Evolutionary conservation across 805 yeast genomes (phyloP).

Genomic region (Diddensiella santjacobensis): DNA sequence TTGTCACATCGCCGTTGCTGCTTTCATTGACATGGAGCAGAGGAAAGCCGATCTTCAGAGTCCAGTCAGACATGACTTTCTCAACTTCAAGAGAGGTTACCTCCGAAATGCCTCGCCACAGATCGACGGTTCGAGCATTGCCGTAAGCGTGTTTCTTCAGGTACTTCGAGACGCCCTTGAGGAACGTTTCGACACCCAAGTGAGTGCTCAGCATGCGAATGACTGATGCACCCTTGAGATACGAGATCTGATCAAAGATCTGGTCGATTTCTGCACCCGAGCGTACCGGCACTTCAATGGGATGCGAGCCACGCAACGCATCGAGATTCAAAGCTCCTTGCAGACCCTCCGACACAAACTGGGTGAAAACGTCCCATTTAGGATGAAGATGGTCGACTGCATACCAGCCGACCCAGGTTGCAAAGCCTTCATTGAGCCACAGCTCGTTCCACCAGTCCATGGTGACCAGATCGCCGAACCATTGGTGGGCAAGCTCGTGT

Average conservation of each 20-base stretch:
- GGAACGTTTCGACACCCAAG: slow-evolving; percentile 73
- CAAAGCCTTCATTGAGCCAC: slow-evolving; percentile 87
- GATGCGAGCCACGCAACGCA: slow-evolving; percentile 76
- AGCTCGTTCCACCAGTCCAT: slow-evolving; percentile 93
- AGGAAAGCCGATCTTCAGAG: slow-evolving; percentile 74
- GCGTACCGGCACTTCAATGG: slow-evolving; percentile 78
- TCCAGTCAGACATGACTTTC: slow-evolving; percentile 75
- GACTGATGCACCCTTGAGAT: slow-evolving; percentile 74
- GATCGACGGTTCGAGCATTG: slow-evolving; percentile 70
- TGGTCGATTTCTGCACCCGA: slow-evolving; percentile 78
- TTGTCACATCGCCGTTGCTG: slow-evolving; percentile 41
- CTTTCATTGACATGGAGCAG: slow-evolving; percentile 62
- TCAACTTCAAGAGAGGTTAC: slow-evolving; percentile 72
- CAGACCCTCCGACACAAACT: slow-evolving; percentile 68
- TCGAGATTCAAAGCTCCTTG: slow-evolving; percentile 70
- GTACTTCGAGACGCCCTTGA: slow-evolving; percentile 75
- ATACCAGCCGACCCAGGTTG: slow-evolving; percentile 89
- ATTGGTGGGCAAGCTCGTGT: slow-evolving; percentile 88
- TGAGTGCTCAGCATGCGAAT: slow-evolving; percentile 76
- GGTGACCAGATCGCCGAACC: slow-evolving; percentile 88
- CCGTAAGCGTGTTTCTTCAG: slow-evolving; percentile 73
- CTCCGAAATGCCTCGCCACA: slow-evolving; percentile 69
- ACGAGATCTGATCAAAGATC: slow-evolving; percentile 80
- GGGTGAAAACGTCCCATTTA: slow-evolving; percentile 84
- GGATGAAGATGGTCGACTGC: slow-evolving; percentile 74